phyloP scores from a whole-genome alignment of 306 rosid species.

The Amphicarpaea edgeworthii region DNA sequence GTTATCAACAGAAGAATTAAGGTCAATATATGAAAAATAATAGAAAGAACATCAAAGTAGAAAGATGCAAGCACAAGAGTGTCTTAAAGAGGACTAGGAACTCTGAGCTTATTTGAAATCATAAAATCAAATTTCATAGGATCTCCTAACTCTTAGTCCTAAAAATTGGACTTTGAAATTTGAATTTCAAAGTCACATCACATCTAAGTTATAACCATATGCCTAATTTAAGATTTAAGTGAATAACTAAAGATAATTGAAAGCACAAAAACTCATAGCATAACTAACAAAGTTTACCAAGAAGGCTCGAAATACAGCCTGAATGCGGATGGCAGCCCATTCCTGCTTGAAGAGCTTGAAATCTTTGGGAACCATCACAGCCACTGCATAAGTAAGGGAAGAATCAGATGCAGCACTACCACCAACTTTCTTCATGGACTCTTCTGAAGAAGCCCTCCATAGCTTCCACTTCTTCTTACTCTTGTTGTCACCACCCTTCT shows the following conservation, averaged over 20 bases:
- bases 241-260: neutral
- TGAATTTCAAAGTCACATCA: neutral
- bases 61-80: slow-evolving; percentile 27
- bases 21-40: neutral
- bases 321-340: slow-evolving; percentile 89
- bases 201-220: too few relatives aligned
- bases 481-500: slow-evolving; percentile 57
- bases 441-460: slow-evolving; percentile 79
- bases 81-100: neutral
- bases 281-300: slow-evolving; percentile 58
- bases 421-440: slow-evolving; percentile 48
- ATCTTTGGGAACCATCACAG: slow-evolving; percentile 70
- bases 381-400: slow-evolving; percentile 67
- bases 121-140: neutral
- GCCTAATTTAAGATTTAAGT: neutral
- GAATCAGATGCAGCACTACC: slow-evolving; percentile 43
- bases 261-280: slow-evolving; percentile 12
- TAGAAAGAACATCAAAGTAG: neutral
- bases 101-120: slow-evolving; percentile 6
- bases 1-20: slow-evolving; percentile 14
- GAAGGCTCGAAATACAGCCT: slow-evolving; percentile 78
- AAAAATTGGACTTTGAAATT: neutral
- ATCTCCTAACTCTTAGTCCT: neutral
- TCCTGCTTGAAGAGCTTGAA: slow-evolving; percentile 70
- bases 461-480: slow-evolving; percentile 88